phyloP scores from a whole-genome alignment of 1,139 yeast genomes.

The Yamadazyma diddensiae region DNA sequence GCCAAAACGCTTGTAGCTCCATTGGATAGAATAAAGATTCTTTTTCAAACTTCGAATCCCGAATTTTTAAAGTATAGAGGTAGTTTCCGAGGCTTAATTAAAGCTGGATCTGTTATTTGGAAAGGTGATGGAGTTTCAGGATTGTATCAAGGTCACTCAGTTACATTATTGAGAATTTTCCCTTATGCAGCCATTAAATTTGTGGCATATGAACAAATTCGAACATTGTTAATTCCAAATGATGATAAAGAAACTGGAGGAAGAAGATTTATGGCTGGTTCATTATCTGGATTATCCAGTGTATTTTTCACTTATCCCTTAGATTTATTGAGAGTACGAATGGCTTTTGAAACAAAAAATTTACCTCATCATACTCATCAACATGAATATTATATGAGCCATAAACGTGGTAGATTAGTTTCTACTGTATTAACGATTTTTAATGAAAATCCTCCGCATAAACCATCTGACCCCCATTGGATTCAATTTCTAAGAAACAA shows the following conservation, averaged over 20 bases:
- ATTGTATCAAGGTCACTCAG: slow-evolving; percentile 92
- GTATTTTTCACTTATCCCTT: slow-evolving; percentile 91
- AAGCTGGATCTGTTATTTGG: slow-evolving; percentile 70
- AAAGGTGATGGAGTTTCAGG: slow-evolving; percentile 74
- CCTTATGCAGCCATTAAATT: slow-evolving; percentile 98
- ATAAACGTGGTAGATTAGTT: slow-evolving; percentile 51
- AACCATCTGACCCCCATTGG: slow-evolving; percentile 37
- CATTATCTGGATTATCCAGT: slow-evolving; percentile 81
- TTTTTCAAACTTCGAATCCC: slow-evolving; percentile 94
- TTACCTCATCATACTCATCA: slow-evolving; percentile 23
- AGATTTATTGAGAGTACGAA: slow-evolving; percentile 83
- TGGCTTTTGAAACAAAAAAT: slow-evolving; percentile 79
- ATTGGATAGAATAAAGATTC: slow-evolving; percentile 85
- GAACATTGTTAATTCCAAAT: slow-evolving; percentile 74
- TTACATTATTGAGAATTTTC: slow-evolving; percentile 83
- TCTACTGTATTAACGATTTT: slow-evolving; percentile 56
- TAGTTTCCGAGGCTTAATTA: slow-evolving; percentile 68
- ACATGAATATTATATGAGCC: slow-evolving; percentile 22
- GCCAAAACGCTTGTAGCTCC: slow-evolving; percentile 97
- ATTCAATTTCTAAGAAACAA: slow-evolving; percentile 30
- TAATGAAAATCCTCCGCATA: slow-evolving; percentile 55
- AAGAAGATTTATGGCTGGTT: slow-evolving; percentile 84
- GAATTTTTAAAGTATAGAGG: slow-evolving; percentile 81
- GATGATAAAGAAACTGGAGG: slow-evolving; percentile 73
- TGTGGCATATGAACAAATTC: slow-evolving; percentile 93